Percentiles rank a stretch among this genome's conserved stretches.
These are phyloP conservation scores for Trichoderma guizhouense DNA, from an alignment of 2,329 filamentous ascomycete genomes.

Conservation along the genomic window DNA sequence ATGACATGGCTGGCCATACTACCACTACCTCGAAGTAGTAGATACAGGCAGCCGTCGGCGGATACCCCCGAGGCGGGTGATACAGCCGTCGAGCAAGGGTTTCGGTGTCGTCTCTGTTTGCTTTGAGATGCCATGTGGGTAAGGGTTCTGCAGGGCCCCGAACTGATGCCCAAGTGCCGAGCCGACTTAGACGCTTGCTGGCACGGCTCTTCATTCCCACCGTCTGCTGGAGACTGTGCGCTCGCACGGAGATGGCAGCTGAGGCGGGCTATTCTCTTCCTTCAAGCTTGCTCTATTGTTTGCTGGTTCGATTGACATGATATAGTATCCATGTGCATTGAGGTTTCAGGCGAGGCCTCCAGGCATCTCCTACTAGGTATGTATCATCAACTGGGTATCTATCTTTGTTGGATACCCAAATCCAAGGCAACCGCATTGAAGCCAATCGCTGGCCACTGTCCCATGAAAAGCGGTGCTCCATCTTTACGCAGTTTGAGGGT, in stretches of 20 bases:
- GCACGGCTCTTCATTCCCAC: background rate
- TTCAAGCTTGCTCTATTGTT: background rate
- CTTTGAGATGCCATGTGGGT: slow-evolving; percentile 4
- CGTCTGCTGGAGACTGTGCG: background rate
- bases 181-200: background rate
- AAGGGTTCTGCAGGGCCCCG: slow-evolving; percentile 9
- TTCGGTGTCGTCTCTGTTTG: slow-evolving; percentile 2
- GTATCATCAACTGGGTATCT: background rate
- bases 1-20: slow-evolving; percentile 4
- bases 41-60: background rate
- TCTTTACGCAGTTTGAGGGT: background rate
- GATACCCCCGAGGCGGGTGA: slow-evolving; percentile 7
- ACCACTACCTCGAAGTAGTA: background rate
- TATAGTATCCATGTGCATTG: background rate
- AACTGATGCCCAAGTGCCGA: background rate
- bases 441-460: background rate
- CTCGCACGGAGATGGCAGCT: background rate
- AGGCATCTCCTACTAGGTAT: background rate
- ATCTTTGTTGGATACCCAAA: background rate
- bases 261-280: background rate
- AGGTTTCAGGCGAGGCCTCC: background rate
- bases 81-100: slow-evolving; percentile 11
- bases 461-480: background rate
- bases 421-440: background rate
- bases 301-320: background rate